Conservation (phyloP, 768 basidiomycete species). For the Tulasnella sp. region DNA sequence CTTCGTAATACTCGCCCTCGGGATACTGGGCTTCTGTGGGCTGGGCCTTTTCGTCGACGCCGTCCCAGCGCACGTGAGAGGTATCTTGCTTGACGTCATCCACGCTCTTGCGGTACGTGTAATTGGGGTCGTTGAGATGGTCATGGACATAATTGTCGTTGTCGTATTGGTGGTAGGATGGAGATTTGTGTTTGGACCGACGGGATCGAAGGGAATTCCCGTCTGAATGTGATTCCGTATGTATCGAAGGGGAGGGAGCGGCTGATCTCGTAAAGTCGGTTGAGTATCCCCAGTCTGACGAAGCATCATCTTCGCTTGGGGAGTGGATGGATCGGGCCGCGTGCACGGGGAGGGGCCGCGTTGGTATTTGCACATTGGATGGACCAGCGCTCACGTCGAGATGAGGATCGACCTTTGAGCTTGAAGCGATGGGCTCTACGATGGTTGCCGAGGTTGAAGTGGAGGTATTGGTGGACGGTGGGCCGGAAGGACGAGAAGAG, state of each 20-base stretch:
- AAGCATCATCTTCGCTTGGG: background rate
- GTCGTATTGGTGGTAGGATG: slow-evolving; percentile 12
- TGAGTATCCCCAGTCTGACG: slow-evolving; percentile 13
- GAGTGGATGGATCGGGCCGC: background rate
- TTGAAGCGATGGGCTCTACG: background rate
- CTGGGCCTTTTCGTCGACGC: background rate
- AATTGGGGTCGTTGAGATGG: slow-evolving; percentile 27
- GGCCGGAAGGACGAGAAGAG: background rate
- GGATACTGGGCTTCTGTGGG: background rate
- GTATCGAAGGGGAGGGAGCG: background rate
- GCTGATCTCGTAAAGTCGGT: slow-evolving; percentile 5
- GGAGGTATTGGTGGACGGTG: background rate
- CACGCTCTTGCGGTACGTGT: slow-evolving; percentile 19
- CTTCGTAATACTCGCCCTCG: slow-evolving; percentile 1
- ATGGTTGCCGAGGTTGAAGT: background rate
- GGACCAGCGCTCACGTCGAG: background rate
- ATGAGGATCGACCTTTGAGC: background rate
- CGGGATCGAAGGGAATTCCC: slow-evolving; percentile 17
- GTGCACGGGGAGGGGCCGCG: background rate
- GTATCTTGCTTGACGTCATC: slow-evolving; percentile 21
- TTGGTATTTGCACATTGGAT: background rate
- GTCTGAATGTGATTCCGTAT: background rate
- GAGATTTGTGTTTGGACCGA: slow-evolving; percentile 13
- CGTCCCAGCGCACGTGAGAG: slow-evolving; percentile 19
- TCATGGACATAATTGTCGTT: slow-evolving; percentile 23